phyloP scores from a whole-genome alignment of 768 basidiomycete genomes.

The Collybiopsis luxurians region DNA sequence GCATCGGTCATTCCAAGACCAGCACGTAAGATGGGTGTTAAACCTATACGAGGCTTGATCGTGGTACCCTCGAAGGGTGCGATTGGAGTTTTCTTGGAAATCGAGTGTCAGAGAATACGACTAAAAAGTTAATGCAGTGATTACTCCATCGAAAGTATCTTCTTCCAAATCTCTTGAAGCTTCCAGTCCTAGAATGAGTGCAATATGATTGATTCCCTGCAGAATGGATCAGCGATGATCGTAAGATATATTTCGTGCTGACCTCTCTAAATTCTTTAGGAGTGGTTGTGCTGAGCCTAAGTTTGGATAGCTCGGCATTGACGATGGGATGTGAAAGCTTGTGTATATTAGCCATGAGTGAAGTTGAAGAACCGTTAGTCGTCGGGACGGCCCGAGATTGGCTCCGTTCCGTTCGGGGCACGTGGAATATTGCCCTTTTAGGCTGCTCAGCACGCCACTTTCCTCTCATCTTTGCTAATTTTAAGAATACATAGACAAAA shows the following conservation, averaged over 20 bases:
- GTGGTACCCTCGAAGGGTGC: slow-evolving; percentile 72
- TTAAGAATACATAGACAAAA: not conserved
- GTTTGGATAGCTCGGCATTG: slow-evolving; percentile 68
- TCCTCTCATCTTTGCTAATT: slow-evolving; percentile 6
- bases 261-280: slow-evolving; percentile 83
- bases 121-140: slow-evolving; percentile 17
- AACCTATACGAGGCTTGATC: slow-evolving; percentile 76
- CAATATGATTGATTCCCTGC: slow-evolving; percentile 74
- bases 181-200: slow-evolving; percentile 79
- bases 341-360: slow-evolving; percentile 30
- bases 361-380: not conserved
- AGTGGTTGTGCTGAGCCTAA: slow-evolving; percentile 57
- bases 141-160: slow-evolving; percentile 61
- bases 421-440: not conserved
- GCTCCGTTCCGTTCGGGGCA: not conserved
- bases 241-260: slow-evolving; percentile 7
- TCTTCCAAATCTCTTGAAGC: slow-evolving; percentile 69
- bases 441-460: too few species aligned
- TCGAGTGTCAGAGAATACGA: slow-evolving; percentile 4
- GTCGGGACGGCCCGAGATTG: too few species aligned
- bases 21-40: slow-evolving; percentile 91
- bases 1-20: slow-evolving; percentile 94
- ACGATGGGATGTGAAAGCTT: slow-evolving; percentile 69
- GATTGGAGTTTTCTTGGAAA: slow-evolving; percentile 69
- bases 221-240: not conserved